Evolutionary conservation across 148 eudicot species (phyloP).

Genomic region (Nyssa sinensis): DNA sequence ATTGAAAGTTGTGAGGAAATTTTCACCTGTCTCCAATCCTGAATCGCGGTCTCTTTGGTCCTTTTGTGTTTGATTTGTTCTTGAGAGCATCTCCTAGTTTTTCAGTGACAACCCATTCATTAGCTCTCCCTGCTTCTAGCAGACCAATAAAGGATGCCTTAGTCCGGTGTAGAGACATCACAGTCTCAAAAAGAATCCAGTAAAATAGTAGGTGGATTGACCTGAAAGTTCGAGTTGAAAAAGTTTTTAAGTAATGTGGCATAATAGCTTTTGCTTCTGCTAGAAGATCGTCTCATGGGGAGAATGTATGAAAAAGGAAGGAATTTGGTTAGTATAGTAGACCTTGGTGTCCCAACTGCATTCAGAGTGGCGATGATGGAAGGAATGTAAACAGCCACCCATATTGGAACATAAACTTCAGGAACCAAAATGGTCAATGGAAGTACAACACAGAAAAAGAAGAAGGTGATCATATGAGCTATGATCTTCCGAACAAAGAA

Average conservation of each 20-base stretch:
- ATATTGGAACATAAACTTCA: constrained; percentile 23
- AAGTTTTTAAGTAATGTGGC: background rate
- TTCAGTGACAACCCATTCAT: too few species aligned
- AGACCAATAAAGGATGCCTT: constrained; percentile 56
- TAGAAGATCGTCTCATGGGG: too few species aligned
- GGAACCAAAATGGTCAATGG: constrained; percentile 74
- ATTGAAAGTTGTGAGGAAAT: too few species aligned
- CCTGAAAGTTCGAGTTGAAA: constrained; percentile 19
- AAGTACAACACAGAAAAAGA: constrained; percentile 74
- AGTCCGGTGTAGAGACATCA: constrained; percentile 54
- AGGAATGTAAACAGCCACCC: constrained; percentile 91
- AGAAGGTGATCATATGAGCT: constrained; percentile 91
- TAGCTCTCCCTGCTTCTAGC: too few species aligned
- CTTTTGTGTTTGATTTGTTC: too few species aligned
- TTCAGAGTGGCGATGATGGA: constrained; percentile 76
- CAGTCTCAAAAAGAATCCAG: constrained; percentile 55
- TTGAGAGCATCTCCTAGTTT: too few species aligned
- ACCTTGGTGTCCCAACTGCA: constrained; percentile 97
- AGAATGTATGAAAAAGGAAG: too few species aligned
- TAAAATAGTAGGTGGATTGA: constrained; percentile 52
- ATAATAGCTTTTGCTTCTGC: background rate
- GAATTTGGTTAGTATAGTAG: background rate
- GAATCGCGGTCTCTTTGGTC: too few species aligned
- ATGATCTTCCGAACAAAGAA: constrained; percentile 85
- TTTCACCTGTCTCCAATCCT: too few species aligned